Evolutionary conservation across 164 flowering plant species (phyloP), one percentile per base, ranked within the genome.

Genomic region (Brasenia schreberi): DNA sequence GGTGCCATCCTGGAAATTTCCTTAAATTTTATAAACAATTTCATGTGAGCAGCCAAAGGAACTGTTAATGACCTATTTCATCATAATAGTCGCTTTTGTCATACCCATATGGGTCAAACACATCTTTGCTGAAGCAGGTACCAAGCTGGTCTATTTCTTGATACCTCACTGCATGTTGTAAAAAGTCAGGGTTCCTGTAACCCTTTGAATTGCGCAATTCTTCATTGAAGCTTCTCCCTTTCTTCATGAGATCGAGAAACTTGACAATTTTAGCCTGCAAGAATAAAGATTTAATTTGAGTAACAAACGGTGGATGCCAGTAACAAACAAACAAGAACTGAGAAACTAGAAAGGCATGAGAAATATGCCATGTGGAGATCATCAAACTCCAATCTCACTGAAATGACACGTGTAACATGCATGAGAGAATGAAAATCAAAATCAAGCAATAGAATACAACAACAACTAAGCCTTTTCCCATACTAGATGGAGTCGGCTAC

Each of bases 21-120:
- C 39, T 3, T 33, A 33, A 33, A 33, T 33, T 33, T 33, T 33
- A 33, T 33, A 49, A 49, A 49, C 10, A 12, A 49, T 5, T 14
- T 49, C 56, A 9, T 6, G 56, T 49, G 16, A 14, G 56, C 56
- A 49, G 56, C 3, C 16, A 49, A 49, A 49, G 56, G 56, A 72
- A 69, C 16, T 43, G 75, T 45, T 19, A 78, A 18, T 70, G 1
- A 94, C 98, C 98, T 87, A 94, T 80, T 81, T 75, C 89, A 76
- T 85, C 89, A 77, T 78, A 88, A 86, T 74, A 94, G 82, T 94
- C 98, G 68, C 95, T 84, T 78, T 76, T 77, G 77, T 89, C 93
- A 84, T 89, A 94, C 73, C 98, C 97, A 81, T 87, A 88, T 68
- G 97, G 97, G 73, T 89, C 97, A 79, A 94, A 94, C 19, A 94